These are phyloP conservation scores for Penicillium sp. DNA, from an alignment of 2,329 filamentous ascomycete species.

Conservation along the genomic window DNA sequence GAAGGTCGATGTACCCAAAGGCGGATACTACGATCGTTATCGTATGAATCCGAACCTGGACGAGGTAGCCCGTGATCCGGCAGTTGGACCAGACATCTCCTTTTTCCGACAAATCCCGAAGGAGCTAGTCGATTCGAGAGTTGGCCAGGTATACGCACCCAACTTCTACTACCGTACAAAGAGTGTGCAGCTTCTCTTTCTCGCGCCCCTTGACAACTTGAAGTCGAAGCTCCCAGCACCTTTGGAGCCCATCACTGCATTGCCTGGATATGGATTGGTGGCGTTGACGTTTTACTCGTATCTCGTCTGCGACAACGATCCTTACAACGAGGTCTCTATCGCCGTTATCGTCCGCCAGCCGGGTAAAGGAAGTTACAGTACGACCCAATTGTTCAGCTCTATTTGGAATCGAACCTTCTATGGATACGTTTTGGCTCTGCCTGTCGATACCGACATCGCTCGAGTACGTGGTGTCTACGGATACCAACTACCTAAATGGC, in stretches of 20 bases:
- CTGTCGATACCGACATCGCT: slow-evolving; percentile 19
- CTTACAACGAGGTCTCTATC: slow-evolving; percentile 17
- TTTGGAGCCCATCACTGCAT: slow-evolving; percentile 16
- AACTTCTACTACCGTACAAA: slow-evolving; percentile 19
- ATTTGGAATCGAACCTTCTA: slow-evolving; percentile 18
- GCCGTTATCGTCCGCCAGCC: slow-evolving; percentile 16
- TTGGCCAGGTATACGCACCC: slow-evolving; percentile 14
- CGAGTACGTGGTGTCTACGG: slow-evolving; percentile 18
- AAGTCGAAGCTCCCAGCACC: slow-evolving; percentile 13
- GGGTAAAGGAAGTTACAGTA: slow-evolving; percentile 13
- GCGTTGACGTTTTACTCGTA: slow-evolving; percentile 18
- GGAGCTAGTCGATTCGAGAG: slow-evolving; percentile 15
- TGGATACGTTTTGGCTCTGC: slow-evolving; percentile 17
- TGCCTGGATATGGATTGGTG: slow-evolving; percentile 15
- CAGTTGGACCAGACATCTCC: slow-evolving; percentile 7
- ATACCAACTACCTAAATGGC: slow-evolving; percentile 20
- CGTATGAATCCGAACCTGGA: slow-evolving; percentile 18
- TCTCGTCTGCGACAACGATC: slow-evolving; percentile 17
- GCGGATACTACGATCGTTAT: slow-evolving; percentile 11
- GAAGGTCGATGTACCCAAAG: slow-evolving; percentile 8
- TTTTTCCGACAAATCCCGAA: slow-evolving; percentile 15
- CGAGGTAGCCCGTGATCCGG: slow-evolving; percentile 14
- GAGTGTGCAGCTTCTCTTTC: slow-evolving; percentile 15
- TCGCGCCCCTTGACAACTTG: slow-evolving; percentile 10
- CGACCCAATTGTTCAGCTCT: slow-evolving; percentile 13